A percentile compares a stretch with the other conserved stretches of the same genome.
Conservation (phyloP, 2,329 filamentous ascomycete species). For the Cladophialophora psammophila region DNA sequence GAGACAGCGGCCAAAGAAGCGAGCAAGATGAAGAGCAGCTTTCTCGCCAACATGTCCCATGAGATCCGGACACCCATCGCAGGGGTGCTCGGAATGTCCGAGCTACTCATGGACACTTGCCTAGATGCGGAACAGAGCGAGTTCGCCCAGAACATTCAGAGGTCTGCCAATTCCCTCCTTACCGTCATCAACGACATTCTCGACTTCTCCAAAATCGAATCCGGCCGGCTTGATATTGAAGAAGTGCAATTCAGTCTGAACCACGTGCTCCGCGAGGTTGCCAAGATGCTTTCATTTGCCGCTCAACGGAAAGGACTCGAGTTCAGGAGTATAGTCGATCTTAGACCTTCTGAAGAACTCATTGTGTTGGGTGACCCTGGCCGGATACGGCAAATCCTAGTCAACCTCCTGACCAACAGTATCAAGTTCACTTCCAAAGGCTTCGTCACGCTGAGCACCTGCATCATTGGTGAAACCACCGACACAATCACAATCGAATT, state of each 20-base stretch:
- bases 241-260: conserved; percentile 80
- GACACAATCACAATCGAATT: conserved; percentile 75
- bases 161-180: conserved; percentile 77
- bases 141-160: conserved; percentile 78
- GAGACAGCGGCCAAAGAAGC: conserved; percentile 81
- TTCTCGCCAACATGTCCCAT: conserved; percentile 81
- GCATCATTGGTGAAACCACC: conserved; percentile 67
- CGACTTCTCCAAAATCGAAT: conserved; percentile 83
- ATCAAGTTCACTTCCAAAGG: conserved; percentile 78
- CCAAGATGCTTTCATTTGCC: conserved; percentile 79
- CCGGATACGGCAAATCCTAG: conserved; percentile 77
- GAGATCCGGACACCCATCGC: conserved; percentile 81
- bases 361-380: conserved; percentile 80
- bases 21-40: conserved; percentile 79
- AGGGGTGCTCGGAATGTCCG: conserved; percentile 81
- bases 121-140: conserved; percentile 75
- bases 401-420: conserved; percentile 77
- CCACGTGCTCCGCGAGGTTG: conserved; percentile 75
- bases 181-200: conserved; percentile 86
- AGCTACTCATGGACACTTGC: conserved; percentile 72
- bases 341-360: conserved; percentile 68
- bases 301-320: conserved; percentile 75
- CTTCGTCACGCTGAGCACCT: conserved; percentile 70
- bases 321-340: conserved; percentile 70
- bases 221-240: conserved; percentile 77